Evolutionary conservation across 1,139 yeast genomes (phyloP).

Genomic region (Geotrichum histeridarum): DNA sequence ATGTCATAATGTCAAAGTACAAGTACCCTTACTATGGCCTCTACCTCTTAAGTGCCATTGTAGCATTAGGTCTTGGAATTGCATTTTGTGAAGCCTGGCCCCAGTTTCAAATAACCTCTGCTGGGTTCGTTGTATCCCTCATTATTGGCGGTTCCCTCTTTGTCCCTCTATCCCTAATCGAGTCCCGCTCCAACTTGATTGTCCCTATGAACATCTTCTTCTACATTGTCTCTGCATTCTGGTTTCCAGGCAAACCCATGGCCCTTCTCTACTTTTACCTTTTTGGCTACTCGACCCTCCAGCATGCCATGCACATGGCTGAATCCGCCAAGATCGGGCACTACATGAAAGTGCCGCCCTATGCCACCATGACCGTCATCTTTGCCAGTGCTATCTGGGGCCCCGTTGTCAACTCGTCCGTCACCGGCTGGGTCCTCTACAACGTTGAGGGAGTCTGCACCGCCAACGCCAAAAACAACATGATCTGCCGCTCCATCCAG

Average conservation of each 20-base stretch:
- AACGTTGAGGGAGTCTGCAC: constrained; percentile 45
- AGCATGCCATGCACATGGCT: constrained; percentile 46
- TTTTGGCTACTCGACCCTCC: constrained; percentile 46
- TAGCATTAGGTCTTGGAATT: constrained; percentile 39
- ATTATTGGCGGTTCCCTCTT: constrained; percentile 44
- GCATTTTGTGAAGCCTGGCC: constrained; percentile 7
- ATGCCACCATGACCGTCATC: constrained; percentile 45
- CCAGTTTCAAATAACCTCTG: constrained; percentile 43
- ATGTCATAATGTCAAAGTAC: constrained; percentile 47
- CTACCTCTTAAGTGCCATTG: constrained; percentile 33
- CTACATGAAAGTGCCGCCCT: constrained; percentile 35
- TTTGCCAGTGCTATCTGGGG: constrained; percentile 37
- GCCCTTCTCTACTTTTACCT: constrained; percentile 48
- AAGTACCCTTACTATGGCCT: constrained; percentile 53
- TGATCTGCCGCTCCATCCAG: constrained; percentile 42
- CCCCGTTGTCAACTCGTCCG: constrained; percentile 34
- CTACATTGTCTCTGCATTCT: constrained; percentile 49
- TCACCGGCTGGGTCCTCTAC: constrained; percentile 42
- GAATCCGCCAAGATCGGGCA: constrained; percentile 48
- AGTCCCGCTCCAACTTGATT: constrained; percentile 43
- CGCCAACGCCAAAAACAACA: constrained; percentile 38
- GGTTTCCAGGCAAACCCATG: constrained; percentile 47
- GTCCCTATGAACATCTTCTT: constrained; percentile 47
- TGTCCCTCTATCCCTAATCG: constrained; percentile 46
- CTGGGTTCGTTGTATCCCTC: constrained; percentile 48